Conservation (phyloP, 2,329 filamentous ascomycete species). For the Arthrobotrys iridis region DNA sequence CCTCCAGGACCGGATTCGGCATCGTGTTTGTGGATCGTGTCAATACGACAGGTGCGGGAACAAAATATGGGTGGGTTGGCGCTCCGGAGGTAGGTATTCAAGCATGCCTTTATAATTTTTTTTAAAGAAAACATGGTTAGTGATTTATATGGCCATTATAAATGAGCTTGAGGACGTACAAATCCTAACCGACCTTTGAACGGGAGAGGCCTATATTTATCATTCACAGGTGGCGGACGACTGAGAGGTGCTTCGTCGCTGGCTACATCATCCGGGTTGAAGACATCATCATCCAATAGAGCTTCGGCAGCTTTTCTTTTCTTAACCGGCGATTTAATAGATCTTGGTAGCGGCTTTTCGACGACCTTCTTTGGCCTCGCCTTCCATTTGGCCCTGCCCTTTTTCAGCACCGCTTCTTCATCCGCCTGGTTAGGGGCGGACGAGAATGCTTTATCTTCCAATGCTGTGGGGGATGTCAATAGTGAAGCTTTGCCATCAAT, state of each 20-base stretch:
- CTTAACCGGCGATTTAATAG: neutral
- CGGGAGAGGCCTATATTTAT: slow-evolving; percentile 81
- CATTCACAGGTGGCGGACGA: slow-evolving; percentile 82
- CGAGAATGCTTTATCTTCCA: slow-evolving; percentile 25
- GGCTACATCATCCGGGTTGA: neutral
- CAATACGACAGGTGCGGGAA: slow-evolving; percentile 88
- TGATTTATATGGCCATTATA: too few relatives aligned
- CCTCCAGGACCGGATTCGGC: slow-evolving; percentile 34
- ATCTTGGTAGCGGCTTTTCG: neutral
- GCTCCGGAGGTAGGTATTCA: slow-evolving; percentile 88
- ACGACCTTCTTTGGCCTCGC: neutral
- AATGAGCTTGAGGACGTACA: slow-evolving; percentile 66
- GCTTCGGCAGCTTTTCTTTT: slow-evolving; percentile 24
- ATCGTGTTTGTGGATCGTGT: slow-evolving; percentile 88
- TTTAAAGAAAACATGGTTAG: too few relatives aligned
- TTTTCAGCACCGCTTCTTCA: neutral
- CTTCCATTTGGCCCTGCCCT: neutral
- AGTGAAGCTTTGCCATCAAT: slow-evolving; percentile 18
- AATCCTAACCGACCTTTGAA: slow-evolving; percentile 92
- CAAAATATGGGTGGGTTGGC: slow-evolving; percentile 86
- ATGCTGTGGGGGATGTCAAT: slow-evolving; percentile 16
- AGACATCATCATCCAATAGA: neutral
- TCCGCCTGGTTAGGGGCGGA: neutral
- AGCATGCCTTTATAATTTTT: slow-evolving; percentile 71
- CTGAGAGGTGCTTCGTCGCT: slow-evolving; percentile 58